Base-by-base conservation (phyloP, 306 rosid genomes). In the Vicia sativa region DNA sequence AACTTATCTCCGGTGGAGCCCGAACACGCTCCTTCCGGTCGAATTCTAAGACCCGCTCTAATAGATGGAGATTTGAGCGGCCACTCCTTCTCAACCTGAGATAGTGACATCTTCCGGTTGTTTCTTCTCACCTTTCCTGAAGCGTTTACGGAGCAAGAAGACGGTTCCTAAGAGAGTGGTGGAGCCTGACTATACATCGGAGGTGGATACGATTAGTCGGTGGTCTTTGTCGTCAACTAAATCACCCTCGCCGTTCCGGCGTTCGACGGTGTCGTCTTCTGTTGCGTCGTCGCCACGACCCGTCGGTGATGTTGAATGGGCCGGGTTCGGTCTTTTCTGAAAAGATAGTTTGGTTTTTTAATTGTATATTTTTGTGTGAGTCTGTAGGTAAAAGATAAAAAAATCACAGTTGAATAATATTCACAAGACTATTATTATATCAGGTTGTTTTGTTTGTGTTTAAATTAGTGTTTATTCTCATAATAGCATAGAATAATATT, bases 261-360 rank as follows among this genome's bases (percentile, higher is more conserved):
- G 52, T 48, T 86, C 96, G 0, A 65, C 79, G 12, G 48, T 85
- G 18, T 68, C 89, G 28, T 84, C 87, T 16, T 68, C 85, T 7
- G 67, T 19, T 19, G 80, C 86, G 52, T 84, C 93, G 3, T 87
- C 98, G 34, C 97, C 96, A 10, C 87, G 81, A 45, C 90, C 79
- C 68, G 52, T 74, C 0, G 43, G 69, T 21, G 95, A 88, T 60
- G 79, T 81, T 11, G 95, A 93, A 39, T 90, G 97, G 97, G 96
- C 96, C 39, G 95, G 85, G 18, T 93, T 90, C 35, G 96, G 92
- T 6, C 89, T 88, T 29, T 90, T 90, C 42, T 93, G 73, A 88
- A 8, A 25, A 37, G 9, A 16, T 60, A 21, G 9, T 21, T 29
- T 58, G 7, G 9, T 15, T 0, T 39, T n/a, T 8, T 11, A 9